Evolutionary conservation across 2,329 filamentous ascomycete species (phyloP).

Genomic region (Trichophyton schoenleinii): DNA sequence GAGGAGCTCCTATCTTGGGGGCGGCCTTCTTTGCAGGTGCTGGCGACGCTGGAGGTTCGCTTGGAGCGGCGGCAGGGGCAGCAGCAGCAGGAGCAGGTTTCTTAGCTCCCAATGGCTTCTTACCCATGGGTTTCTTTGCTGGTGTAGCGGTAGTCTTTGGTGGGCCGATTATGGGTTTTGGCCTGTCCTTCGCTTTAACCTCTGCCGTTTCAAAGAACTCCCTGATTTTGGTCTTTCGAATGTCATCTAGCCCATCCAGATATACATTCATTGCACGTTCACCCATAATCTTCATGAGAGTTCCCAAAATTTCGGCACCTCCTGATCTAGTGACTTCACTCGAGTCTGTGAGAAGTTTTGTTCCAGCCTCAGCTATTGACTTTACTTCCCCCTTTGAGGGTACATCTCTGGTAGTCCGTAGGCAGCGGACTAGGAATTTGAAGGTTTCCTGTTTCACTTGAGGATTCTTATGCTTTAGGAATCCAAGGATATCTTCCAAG

Average conservation of each 20-base stretch:
- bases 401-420: slow-evolving; percentile 70
- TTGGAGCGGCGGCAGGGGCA: slow-evolving; percentile 37
- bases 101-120: slow-evolving; percentile 39
- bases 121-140: slow-evolving; percentile 39
- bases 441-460: slow-evolving; percentile 94
- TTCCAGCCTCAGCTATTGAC: slow-evolving; percentile 72
- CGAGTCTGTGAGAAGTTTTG: slow-evolving; percentile 81
- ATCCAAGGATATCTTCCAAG: slow-evolving; percentile 79
- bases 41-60: slow-evolving; percentile 41
- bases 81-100: slow-evolving; percentile 30
- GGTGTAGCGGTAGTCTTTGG: slow-evolving; percentile 44
- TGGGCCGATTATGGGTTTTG: slow-evolving; percentile 57
- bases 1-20: slow-evolving; percentile 36
- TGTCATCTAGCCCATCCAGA: slow-evolving; percentile 85
- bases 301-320: slow-evolving; percentile 83
- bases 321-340: slow-evolving; percentile 75
- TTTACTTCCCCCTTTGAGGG: slow-evolving; percentile 75
- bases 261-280: slow-evolving; percentile 91
- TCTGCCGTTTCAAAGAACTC: slow-evolving; percentile 75
- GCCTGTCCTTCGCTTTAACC: slow-evolving; percentile 83
- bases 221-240: slow-evolving; percentile 88
- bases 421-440: slow-evolving; percentile 79
- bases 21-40: slow-evolving; percentile 37
- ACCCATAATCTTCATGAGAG: slow-evolving; percentile 96
- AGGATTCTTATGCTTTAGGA: slow-evolving; percentile 85